Evolutionary conservation across 2,329 filamentous ascomycete species (phyloP).

Genomic region (Didymella arachidicola): DNA sequence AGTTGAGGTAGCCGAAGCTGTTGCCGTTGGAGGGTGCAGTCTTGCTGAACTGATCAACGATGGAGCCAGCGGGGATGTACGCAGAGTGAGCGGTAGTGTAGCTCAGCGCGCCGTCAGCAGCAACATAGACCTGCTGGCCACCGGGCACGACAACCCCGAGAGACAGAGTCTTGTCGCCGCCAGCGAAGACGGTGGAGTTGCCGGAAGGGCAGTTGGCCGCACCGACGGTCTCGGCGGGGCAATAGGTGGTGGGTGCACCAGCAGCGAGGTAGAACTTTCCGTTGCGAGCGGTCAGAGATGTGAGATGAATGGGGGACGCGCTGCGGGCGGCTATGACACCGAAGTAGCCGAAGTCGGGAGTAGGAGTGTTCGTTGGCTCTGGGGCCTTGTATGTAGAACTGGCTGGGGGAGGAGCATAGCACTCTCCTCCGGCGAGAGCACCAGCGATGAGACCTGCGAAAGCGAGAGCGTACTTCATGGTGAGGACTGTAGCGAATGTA

Average conservation of each 20-base stretch:
- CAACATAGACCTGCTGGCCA: slow-evolving; percentile 68
- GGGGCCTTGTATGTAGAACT: slow-evolving; percentile 1
- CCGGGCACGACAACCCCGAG: slow-evolving; percentile 65
- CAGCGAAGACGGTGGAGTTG: slow-evolving; percentile 57
- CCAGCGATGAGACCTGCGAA: slow-evolving; percentile 39
- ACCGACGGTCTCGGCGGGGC: slow-evolving; percentile 50
- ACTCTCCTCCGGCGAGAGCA: slow-evolving; percentile 30
- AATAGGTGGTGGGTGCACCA: slow-evolving; percentile 58
- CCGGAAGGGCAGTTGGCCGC: slow-evolving; percentile 56
- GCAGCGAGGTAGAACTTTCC: slow-evolving; percentile 61
- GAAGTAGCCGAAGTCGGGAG: slow-evolving; percentile 45
- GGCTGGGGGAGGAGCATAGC: slow-evolving; percentile 16
- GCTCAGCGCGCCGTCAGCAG: slow-evolving; percentile 61
- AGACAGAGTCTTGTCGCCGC: slow-evolving; percentile 41
- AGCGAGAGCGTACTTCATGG: slow-evolving; percentile 48
- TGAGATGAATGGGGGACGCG: slow-evolving; percentile 59
- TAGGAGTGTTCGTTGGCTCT: slow-evolving; percentile 9
- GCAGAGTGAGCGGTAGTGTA: slow-evolving; percentile 66
- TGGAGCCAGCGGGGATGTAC: slow-evolving; percentile 60
- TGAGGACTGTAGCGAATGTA: slow-evolving; percentile 20
- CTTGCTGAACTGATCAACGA: slow-evolving; percentile 58
- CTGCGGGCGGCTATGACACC: slow-evolving; percentile 55
- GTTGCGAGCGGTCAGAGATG: slow-evolving; percentile 57
- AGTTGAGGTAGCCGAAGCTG: slow-evolving; percentile 39
- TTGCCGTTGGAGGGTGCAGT: slow-evolving; percentile 28